Evolutionary conservation across 1,284 basidiomycete genomes (phyloP), one percentile per base, ranked within the genome.

Genomic region (Neotropicomus parvogracilis): DNA sequence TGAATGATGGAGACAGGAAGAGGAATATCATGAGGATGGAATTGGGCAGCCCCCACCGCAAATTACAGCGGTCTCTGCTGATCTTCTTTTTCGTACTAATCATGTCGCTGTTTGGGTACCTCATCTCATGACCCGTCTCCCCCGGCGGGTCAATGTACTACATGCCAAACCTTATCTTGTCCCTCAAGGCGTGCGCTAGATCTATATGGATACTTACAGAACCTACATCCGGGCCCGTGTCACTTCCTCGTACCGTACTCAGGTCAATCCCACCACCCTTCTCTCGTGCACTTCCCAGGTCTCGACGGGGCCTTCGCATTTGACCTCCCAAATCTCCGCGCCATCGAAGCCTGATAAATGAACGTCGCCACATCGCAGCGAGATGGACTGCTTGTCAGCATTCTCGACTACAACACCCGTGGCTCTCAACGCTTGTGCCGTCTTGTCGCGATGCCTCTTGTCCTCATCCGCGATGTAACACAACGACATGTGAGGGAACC

Each of bases 381-480:
- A 50, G 74, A 60, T 32, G 57, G 45, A 38, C 20, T 40, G 67
- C 42, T 69, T 49, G 11, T 56, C 57, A 19, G 34, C 43, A 4
- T n/a, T 28, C 50, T 45, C 46, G 24, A 59, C 62, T 7, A 67
- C 59, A 10, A 76, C 56, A 6, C 70, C 69, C 1, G 60, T 53
- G 6, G 65, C 57, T 53, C 65, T 57, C 49, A 87, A 59, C 34
- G 63, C 64, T 40, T 62, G 66, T 39, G 64, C 59, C 5, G 65
- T 59, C 43, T 55, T 59, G 26, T 53, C 54, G 3, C 77, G 67
- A 48, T 73, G 63, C 10, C 59, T 64, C 9, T 70, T 69, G 54
- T 88, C 82, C 21, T 72, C 70, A 46, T 87, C 79, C 24, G 71
- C 72, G 51, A 88, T 79, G 59, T 89, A 89, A 55, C 77, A 80